A percentile compares a stretch with the other conserved stretches of the same genome.
Evolutionary conservation across 73 alveolate species (phyloP).

Genomic region (Stentor roeselii): DNA sequence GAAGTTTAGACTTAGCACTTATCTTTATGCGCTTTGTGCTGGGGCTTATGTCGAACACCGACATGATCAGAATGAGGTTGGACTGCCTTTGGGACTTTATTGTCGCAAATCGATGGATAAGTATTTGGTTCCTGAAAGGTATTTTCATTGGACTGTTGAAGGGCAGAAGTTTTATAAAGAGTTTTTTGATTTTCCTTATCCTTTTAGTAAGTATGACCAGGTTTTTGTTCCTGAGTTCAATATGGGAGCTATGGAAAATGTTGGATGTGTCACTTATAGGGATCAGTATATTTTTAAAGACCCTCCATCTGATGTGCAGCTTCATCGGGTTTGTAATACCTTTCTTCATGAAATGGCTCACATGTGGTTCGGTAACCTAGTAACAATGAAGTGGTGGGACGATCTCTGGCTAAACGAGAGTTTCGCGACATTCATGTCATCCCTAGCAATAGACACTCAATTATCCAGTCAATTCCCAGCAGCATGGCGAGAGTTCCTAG

Average conservation of each 20-base stretch:
- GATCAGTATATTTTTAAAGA: slow-evolving; percentile 87
- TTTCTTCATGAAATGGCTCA: slow-evolving; percentile 96
- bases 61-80: slow-evolving; percentile 51
- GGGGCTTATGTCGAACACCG: slow-evolving; percentile 85
- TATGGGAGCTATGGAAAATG: slow-evolving; percentile 99
- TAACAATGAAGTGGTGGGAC: slow-evolving; percentile 99
- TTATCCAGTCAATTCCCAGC: neutral
- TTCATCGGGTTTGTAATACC: slow-evolving; percentile 60
- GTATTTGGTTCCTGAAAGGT: slow-evolving; percentile 74
- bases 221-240: slow-evolving; percentile 94
- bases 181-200: slow-evolving; percentile 85
- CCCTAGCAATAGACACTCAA: neutral
- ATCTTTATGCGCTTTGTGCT: slow-evolving; percentile 94
- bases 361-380: slow-evolving; percentile 98
- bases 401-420: slow-evolving; percentile 98
- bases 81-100: slow-evolving; percentile 72
- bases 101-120: slow-evolving; percentile 78
- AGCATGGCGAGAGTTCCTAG: slow-evolving; percentile 71
- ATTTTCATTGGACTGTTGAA: slow-evolving; percentile 84
- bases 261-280: slow-evolving; percentile 93
- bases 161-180: slow-evolving; percentile 92
- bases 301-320: slow-evolving; percentile 46
- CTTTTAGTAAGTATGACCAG: slow-evolving; percentile 93
- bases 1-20: slow-evolving; percentile 78
- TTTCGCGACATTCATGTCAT: slow-evolving; percentile 67